Evolutionary conservation across 441 rosid species (phyloP).

Genomic region (Populus hybrid): DNA sequence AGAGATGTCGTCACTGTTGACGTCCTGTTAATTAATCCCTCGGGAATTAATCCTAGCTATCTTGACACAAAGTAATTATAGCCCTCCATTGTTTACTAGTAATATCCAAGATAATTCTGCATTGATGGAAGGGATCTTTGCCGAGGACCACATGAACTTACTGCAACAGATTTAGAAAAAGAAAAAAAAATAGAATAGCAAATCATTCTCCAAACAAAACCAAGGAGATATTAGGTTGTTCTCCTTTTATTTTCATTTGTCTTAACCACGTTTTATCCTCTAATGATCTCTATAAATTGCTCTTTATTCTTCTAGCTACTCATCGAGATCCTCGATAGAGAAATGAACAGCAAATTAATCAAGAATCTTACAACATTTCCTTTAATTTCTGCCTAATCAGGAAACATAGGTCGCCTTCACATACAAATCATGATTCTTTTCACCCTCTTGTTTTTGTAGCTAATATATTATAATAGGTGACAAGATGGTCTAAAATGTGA

Average conservation of each 20-base stretch:
- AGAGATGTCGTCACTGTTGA: conserved; percentile 34
- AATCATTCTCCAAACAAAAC: no score
- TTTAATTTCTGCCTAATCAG: neutral
- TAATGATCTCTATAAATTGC: neutral
- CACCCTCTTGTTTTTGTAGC: neutral
- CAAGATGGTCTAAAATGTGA: conserved; percentile 1
- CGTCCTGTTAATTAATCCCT: conserved; percentile 10
- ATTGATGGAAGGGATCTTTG: neutral
- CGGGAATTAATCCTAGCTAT: neutral
- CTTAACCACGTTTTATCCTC: neutral
- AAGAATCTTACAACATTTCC: neutral
- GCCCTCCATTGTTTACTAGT: neutral
- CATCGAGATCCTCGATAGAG: neutral
- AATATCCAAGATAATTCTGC: neutral
- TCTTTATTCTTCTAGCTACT: neutral
- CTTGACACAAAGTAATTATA: neutral
- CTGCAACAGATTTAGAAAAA: no score
- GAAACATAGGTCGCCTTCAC: neutral
- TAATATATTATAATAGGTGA: neutral
- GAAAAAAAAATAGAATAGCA: no score
- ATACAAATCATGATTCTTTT: neutral
- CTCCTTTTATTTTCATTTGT: no score
- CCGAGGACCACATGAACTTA: neutral
- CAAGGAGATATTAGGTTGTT: no score
- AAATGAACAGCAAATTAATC: neutral